phyloP scores from a whole-genome alignment of 805 yeast species.

The Starmera dryadoides region DNA sequence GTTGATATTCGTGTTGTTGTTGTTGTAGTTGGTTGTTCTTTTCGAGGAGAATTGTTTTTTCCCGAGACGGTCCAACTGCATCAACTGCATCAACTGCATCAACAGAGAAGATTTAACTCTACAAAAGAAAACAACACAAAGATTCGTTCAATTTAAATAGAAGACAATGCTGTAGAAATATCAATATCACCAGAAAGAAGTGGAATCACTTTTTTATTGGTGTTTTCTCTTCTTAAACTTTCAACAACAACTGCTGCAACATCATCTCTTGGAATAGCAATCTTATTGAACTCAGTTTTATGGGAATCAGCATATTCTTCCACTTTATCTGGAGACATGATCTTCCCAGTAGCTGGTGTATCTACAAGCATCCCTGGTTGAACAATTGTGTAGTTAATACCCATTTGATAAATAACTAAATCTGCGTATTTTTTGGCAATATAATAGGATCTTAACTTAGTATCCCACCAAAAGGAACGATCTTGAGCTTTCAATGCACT shows the following conservation, averaged over 20 bases:
- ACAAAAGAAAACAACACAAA: too few relatives aligned
- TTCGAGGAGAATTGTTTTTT: too few relatives aligned
- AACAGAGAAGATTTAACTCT: too few relatives aligned
- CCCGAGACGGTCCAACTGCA: too few relatives aligned
- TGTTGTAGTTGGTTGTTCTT: too few relatives aligned
- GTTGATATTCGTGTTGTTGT: background rate
- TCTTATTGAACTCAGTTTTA: background rate
- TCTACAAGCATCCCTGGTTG: constrained; percentile 44
- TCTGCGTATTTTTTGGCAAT: constrained; percentile 61
- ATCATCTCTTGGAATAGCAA: constrained; percentile 38
- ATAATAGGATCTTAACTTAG: constrained; percentile 39
- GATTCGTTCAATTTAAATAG: too few relatives aligned
- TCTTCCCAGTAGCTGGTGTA: constrained; percentile 35
- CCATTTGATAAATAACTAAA: constrained; percentile 30
- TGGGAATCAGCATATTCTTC: constrained; percentile 4
- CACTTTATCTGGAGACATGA: constrained; percentile 24
- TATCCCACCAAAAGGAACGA: constrained; percentile 35
- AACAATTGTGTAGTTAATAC: constrained; percentile 42
- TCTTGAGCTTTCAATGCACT: constrained; percentile 52
- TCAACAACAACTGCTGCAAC: constrained; percentile 43
- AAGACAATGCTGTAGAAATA: constrained; percentile 11
- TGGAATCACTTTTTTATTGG: constrained; percentile 36
- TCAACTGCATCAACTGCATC: too few relatives aligned
- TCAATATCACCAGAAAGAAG: constrained; percentile 34
- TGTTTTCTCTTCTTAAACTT: constrained; percentile 26